These are phyloP conservation scores for Sporobolomyces phaffii DNA, from an alignment of 768 basidiomycete species.

Conservation along the genomic window DNA sequence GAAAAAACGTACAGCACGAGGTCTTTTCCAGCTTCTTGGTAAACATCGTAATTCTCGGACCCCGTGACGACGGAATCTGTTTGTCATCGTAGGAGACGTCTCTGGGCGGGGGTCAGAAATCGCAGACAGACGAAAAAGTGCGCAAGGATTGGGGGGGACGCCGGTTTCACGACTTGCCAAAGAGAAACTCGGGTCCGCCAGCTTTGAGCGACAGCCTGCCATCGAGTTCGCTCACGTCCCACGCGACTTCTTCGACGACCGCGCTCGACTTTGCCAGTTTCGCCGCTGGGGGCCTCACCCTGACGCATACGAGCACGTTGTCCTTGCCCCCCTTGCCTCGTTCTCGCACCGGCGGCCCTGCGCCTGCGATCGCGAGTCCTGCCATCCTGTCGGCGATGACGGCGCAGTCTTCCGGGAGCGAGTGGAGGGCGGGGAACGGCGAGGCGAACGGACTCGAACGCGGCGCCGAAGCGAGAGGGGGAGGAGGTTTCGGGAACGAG, in stretches of 20 bases:
- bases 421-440: not conserved
- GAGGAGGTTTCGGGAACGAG: constrained; percentile 5
- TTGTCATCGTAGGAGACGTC: not conserved
- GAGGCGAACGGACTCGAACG: constrained; percentile 1
- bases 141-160: too few species aligned
- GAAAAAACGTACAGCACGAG: constrained; percentile 36
- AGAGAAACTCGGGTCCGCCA: constrained; percentile 22
- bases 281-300: constrained; percentile 36
- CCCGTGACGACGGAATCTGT: constrained; percentile 42
- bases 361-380: not conserved
- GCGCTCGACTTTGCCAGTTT: constrained; percentile 5
- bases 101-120: too few species aligned
- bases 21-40: constrained; percentile 36
- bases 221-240: constrained; percentile 16
- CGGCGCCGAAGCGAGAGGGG: not conserved
- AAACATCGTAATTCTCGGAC: constrained; percentile 38
- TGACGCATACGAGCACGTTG: constrained; percentile 40
- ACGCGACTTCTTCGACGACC: constrained; percentile 25
- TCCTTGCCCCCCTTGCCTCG: constrained; percentile 27
- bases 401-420: not conserved
- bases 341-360: not conserved
- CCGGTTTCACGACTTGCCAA: constrained; percentile 20
- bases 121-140: not conserved
- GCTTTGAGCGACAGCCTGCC: constrained; percentile 8
- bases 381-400: not conserved